These are phyloP conservation scores for Coemansia sp. DNA, from an alignment of 192 early-diverging fungal species.

Conservation along the genomic window DNA sequence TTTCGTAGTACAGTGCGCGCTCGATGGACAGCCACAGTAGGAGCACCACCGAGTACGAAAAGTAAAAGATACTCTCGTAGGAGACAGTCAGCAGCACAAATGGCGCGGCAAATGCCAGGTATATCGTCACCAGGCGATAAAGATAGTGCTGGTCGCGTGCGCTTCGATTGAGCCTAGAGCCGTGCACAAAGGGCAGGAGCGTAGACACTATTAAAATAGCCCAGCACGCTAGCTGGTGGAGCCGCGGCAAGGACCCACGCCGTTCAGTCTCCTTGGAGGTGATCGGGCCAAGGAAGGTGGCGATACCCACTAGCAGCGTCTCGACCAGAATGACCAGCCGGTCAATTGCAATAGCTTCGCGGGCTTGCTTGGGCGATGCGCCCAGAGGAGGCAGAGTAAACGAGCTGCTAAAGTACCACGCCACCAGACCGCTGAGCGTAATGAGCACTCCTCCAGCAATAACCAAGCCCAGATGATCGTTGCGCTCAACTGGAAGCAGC, in stretches of 20 bases:
- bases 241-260: conserved; percentile 43
- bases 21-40: conserved; percentile 82
- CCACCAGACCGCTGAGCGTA: conserved; percentile 45
- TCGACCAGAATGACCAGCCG: conserved; percentile 39
- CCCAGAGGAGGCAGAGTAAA: conserved; percentile 47
- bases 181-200: conserved; percentile 46
- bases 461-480: conserved; percentile 71
- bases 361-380: conserved; percentile 23
- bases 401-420: conserved; percentile 39
- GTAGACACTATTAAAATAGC: conserved; percentile 40
- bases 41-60: conserved; percentile 73
- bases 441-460: conserved; percentile 45
- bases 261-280: conserved; percentile 38
- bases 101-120: conserved; percentile 83
- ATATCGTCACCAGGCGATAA: conserved; percentile 79
- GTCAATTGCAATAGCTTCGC: conserved; percentile 32
- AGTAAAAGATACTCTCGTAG: conserved; percentile 90
- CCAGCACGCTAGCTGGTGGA: conserved; percentile 52
- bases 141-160: conserved; percentile 72
- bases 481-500: conserved; percentile 85
- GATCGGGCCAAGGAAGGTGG: conserved; percentile 45
- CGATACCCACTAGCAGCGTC: conserved; percentile 44
- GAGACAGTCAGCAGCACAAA: conserved; percentile 90
- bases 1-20: conserved; percentile 54
- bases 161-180: conserved; percentile 44